Conservation (phyloP, 164 flowering plant genomes). For the Dillenia turbinata region DNA sequence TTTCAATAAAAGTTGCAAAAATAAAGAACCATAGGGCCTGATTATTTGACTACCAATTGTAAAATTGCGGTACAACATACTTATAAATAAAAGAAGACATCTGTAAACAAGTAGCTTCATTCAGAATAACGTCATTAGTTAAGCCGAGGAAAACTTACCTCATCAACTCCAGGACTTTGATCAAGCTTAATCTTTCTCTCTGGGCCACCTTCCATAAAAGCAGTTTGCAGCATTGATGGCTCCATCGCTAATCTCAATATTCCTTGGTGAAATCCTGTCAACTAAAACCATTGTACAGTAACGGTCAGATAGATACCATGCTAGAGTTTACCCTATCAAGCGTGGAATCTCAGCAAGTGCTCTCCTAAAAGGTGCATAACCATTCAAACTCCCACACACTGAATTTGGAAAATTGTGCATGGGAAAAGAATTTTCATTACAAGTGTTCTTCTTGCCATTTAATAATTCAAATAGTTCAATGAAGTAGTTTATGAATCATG, state of each 20-base stretch:
- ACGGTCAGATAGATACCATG: neutral
- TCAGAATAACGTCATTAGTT: too few relatives aligned
- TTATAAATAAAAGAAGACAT: neutral
- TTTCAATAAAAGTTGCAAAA: too few relatives aligned
- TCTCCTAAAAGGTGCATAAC: too few relatives aligned
- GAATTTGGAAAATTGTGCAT: neutral
- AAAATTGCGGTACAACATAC: neutral
- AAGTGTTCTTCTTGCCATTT: neutral
- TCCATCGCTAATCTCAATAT: slow-evolving; percentile 91
- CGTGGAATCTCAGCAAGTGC: too few relatives aligned
- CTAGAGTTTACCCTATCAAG: too few relatives aligned
- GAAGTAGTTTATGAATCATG: too few relatives aligned
- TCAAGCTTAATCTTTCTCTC: slow-evolving; percentile 86
- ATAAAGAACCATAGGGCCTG: too few relatives aligned
- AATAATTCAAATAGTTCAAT: too few relatives aligned
- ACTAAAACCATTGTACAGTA: slow-evolving; percentile 26
- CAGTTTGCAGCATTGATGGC: slow-evolving; percentile 77
- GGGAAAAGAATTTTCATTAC: neutral
- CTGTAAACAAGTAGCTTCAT: too few relatives aligned
- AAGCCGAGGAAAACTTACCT: slow-evolving; percentile 39
- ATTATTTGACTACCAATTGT: too few relatives aligned
- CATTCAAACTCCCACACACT: too few relatives aligned
- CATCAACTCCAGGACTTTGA: slow-evolving; percentile 80
- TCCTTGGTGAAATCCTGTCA: slow-evolving; percentile 93
- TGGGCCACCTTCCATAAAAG: slow-evolving; percentile 94